Percentiles rank a stretch among this genome's conserved stretches.
phyloP scores from a whole-genome alignment of 2,329 filamentous ascomycete genomes.

The Pestalotiopsis sp. region DNA sequence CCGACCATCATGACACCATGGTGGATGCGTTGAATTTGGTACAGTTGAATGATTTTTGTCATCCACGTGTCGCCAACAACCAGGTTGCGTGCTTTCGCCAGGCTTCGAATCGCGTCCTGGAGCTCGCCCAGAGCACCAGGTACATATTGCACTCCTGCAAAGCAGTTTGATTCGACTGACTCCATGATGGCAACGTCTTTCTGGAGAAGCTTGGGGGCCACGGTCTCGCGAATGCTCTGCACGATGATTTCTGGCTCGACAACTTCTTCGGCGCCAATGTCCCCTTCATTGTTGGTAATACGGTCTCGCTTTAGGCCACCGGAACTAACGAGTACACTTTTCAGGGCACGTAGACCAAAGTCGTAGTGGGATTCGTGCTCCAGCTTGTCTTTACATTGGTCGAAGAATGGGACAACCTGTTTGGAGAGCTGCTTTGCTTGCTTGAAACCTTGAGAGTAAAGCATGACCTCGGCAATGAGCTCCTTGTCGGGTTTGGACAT shows the following conservation, averaged over 20 bases:
- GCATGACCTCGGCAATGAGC: slow-evolving; percentile 98
- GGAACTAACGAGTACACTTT: slow-evolving; percentile 97
- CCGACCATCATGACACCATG: slow-evolving; percentile 99
- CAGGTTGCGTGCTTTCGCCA: slow-evolving; percentile 82
- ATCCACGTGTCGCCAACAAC: slow-evolving; percentile 95
- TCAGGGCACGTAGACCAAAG: slow-evolving; percentile 94
- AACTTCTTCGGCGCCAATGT: slow-evolving; percentile 65
- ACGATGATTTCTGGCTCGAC: slow-evolving; percentile 98
- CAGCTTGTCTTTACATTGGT: slow-evolving; percentile 76
- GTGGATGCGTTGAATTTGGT: slow-evolving; percentile 96
- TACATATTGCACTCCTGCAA: slow-evolving; percentile 90
- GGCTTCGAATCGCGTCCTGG: slow-evolving; percentile 75
- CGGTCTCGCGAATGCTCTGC: slow-evolving; percentile 96
- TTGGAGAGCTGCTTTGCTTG: slow-evolving; percentile 92
- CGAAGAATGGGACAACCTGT: slow-evolving; percentile 97
- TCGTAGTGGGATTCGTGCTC: slow-evolving; percentile 99
- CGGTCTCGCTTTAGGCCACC: slow-evolving; percentile 90
- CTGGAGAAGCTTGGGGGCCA: slow-evolving; percentile 94
- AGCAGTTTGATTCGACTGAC: slow-evolving; percentile 78
- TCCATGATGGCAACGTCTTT: slow-evolving; percentile 88
- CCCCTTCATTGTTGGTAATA: slow-evolving; percentile 57
- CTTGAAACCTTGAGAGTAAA: slow-evolving; percentile 98
- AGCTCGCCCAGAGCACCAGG: slow-evolving; percentile 82
- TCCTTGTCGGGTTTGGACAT: slow-evolving; percentile 99
- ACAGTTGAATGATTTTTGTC: slow-evolving; percentile 94